These are phyloP conservation scores for Luffa acutangula DNA, from an alignment of 306 rosid genomes.

Conservation along the genomic window DNA sequence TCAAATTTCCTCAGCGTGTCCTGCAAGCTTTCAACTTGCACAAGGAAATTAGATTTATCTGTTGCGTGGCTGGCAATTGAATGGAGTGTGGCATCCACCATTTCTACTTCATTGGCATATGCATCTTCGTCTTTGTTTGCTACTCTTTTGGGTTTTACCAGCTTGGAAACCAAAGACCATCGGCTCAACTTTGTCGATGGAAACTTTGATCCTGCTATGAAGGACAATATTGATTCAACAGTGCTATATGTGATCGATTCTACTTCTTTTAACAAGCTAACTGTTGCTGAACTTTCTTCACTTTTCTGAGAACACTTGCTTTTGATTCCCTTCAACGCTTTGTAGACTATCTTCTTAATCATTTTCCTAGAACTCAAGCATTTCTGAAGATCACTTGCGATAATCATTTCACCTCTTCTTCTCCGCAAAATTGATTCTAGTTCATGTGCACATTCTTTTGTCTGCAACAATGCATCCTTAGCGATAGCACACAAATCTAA, in stretches of 20 bases:
- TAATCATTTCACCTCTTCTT: conserved; percentile 10
- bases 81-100: conserved; percentile 9
- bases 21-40: neutral
- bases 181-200: neutral
- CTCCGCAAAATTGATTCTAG: conserved; percentile 18
- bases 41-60: neutral
- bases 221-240: conserved; percentile 15
- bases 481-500: conserved; percentile 23
- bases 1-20: conserved; percentile 6
- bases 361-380: conserved; percentile 12
- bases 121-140: neutral
- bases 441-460: conserved; percentile 8
- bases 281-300: neutral
- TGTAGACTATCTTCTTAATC: conserved; percentile 15
- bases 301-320: neutral
- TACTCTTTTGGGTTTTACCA: conserved; percentile 17
- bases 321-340: conserved; percentile 12
- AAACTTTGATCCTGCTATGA: conserved; percentile 8
- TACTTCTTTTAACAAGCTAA: conserved; percentile 11
- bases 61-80: conserved; percentile 7
- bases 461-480: conserved; percentile 14
- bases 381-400: conserved; percentile 4
- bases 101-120: conserved; percentile 12
- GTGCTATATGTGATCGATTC: conserved; percentile 7
- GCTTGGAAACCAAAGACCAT: conserved; percentile 17